Conservation (phyloP, 768 basidiomycete species). For the Boletus sp. region DNA sequence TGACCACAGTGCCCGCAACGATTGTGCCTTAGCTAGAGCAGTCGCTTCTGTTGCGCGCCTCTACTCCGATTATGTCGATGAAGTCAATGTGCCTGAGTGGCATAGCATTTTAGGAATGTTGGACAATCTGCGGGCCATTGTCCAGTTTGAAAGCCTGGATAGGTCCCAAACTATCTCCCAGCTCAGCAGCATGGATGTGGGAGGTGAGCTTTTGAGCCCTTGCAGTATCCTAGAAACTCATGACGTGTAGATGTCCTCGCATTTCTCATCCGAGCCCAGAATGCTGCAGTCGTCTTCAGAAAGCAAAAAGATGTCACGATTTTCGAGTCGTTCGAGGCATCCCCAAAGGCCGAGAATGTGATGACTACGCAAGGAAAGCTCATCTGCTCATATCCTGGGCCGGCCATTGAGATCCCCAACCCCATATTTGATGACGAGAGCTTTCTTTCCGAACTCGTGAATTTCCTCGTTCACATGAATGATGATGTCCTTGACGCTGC, state of each 20-base stretch:
- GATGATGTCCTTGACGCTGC: constrained; percentile 36
- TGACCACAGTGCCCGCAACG: constrained; percentile 16
- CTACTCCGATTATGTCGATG: constrained; percentile 4
- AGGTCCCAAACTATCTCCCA: background rate
- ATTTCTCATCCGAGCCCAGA: background rate
- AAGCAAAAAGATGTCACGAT: background rate
- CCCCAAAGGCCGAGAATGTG: constrained; percentile 26
- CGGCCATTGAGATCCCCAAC: background rate
- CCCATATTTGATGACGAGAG: background rate
- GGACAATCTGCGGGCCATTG: background rate
- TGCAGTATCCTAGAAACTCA: background rate
- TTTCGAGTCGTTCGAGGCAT: constrained; percentile 44
- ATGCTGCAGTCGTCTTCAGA: background rate
- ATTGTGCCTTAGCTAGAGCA: constrained; percentile 25
- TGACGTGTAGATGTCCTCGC: constrained; percentile 32
- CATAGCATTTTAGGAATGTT: background rate
- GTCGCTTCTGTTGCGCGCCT: constrained; percentile 19
- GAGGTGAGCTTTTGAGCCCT: constrained; percentile 3
- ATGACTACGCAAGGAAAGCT: background rate
- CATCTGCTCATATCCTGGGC: background rate
- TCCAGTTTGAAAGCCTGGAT: constrained; percentile 10
- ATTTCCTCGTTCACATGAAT: constrained; percentile 35
- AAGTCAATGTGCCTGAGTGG: background rate
- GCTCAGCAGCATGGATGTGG: constrained; percentile 2
- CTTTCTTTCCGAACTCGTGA: constrained; percentile 34